Evolutionary conservation across 2,329 filamentous ascomycete species (phyloP).

Genomic region (Aspergillus awamori): DNA sequence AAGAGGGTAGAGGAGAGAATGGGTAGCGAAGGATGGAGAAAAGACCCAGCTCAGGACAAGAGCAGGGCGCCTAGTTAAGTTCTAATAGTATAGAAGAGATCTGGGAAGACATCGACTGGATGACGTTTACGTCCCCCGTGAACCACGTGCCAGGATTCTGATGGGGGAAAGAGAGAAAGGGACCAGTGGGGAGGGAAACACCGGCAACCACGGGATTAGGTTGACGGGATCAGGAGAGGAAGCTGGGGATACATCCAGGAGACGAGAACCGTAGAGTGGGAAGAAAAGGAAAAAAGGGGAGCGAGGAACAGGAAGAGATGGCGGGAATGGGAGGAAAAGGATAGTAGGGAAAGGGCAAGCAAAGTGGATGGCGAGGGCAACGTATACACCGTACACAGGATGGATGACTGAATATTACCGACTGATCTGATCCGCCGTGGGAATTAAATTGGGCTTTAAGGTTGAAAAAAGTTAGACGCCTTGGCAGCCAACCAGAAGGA

Average conservation of each 20-base stretch:
- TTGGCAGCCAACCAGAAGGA: not conserved
- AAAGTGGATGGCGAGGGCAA: not conserved
- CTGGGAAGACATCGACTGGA: not conserved
- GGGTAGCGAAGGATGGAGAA: not conserved
- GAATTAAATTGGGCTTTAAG: not conserved
- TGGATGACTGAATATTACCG: not conserved
- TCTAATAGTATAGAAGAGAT: not conserved
- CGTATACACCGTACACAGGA: not conserved
- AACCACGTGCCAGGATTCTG: slow-evolving; percentile 5
- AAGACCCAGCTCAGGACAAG: not conserved
- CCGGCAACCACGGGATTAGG: not conserved
- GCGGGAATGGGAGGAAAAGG: too few relatives aligned
- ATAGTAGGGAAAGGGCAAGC: not conserved
- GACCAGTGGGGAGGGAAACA: not conserved
- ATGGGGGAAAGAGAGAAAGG: not conserved
- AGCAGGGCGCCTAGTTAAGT: not conserved
- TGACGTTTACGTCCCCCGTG: slow-evolving; percentile 6
- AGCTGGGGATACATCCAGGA: too few relatives aligned
- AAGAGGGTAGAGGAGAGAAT: not conserved
- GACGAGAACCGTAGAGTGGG: too few relatives aligned
- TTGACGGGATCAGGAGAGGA: not conserved
- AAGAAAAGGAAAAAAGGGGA: not conserved
- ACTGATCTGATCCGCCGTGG: not conserved
- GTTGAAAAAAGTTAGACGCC: not conserved
- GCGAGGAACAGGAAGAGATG: not conserved